Evolutionary conservation across 345 rosid species (phyloP), one percentile per base, ranked within the genome.

Genomic region (Rubroshorea leprosula): DNA sequence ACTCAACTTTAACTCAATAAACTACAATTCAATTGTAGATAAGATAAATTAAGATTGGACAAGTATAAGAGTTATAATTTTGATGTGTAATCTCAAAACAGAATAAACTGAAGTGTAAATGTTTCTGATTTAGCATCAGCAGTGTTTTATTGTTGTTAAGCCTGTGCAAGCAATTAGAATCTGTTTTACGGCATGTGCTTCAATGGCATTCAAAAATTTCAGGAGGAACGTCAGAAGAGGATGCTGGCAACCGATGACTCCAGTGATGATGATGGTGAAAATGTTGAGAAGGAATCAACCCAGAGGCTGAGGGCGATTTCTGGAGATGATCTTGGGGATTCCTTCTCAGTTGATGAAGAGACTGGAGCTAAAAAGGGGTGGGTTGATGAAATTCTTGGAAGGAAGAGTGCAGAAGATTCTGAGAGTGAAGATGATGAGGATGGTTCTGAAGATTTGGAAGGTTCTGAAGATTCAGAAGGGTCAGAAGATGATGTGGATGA

Each of bases 311-410:
- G 70, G 55, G 55, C 81, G 20, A 50, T 75, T 60, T 89, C 95
- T 48, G 96, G 96, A 8, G 97, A 89, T 72, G 96, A 87, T 76
- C 96, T 85, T 60, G 96, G 96, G 60, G 97, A 87, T 76, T 87
- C 92, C 21, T 93, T 93, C 60, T 67, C 88, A 17, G 58, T 77
- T 57, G 87, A 78, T 47, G 90, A 81, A 47, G 80, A 89, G 57
- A 61, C 70, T 47, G 69, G 70, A 23, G 31, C 65, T 53, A 76
- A 49, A 74, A 85, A 72, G 58, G 96, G 96, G 17, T 89, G 97
- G 97, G 74, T 86, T 70, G 90, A 87, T 80, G 86, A 89, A 76
- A 76, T 83, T 75, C 89, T 86, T 78, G 90, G 65, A 70, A 78
- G 79, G 61, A 64, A 73, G 73, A 81, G 77, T 60, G 69, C 22